Base-by-base conservation (phyloP, 2,329 filamentous ascomycete species). In the Colletotrichum cuscutae region DNA sequence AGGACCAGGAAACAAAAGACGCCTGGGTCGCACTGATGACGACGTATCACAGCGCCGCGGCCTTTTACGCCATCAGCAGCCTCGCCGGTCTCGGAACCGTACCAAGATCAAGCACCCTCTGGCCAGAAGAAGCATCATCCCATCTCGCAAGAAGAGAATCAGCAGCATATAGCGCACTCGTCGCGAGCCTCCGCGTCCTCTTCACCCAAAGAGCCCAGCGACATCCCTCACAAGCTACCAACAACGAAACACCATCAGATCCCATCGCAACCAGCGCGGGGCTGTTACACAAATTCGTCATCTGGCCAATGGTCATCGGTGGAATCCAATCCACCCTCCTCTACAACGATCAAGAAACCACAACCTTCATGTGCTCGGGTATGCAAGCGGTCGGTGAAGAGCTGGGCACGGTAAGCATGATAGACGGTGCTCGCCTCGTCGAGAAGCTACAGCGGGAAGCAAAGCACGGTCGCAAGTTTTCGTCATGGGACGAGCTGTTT, bases 371-470 rank as follows among this genome's bases (percentile, higher is more conserved):
- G 8, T 72, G 53, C 65, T 58, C 58, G 8, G 58, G 42, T 7
- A 72, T 69, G 60, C 60, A 57, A 15, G 35, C 66, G 12, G 22
- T 70, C n/a, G 56, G 65, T 11, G 46, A 72, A 15, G 54, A 69
- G 28, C 24, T 69, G 8, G 60, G 65, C 66, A 65, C 66, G 26
- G 59, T 61, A 12, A 69, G 60, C 60, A 60, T 72, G n/a, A 69
- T 63, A 22, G 70, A 72, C 42, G 70, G 65, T 4, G 65, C 65
- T 59, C 54, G 70, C n/a, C 46, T 72, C 4, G 60, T 65, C n/a
- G 15, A 61, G 30, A 60, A 30, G 32, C 5, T 65, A 5, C 26
- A 30, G 26, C 28, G 13, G 3, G 28, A 46, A 22, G 46, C 42
- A 26, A 49, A 52, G 49, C 42, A 64, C 35, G 35, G 56, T 7